Conservation (phyloP, 768 basidiomycete species). For the Trametes elegans region DNA sequence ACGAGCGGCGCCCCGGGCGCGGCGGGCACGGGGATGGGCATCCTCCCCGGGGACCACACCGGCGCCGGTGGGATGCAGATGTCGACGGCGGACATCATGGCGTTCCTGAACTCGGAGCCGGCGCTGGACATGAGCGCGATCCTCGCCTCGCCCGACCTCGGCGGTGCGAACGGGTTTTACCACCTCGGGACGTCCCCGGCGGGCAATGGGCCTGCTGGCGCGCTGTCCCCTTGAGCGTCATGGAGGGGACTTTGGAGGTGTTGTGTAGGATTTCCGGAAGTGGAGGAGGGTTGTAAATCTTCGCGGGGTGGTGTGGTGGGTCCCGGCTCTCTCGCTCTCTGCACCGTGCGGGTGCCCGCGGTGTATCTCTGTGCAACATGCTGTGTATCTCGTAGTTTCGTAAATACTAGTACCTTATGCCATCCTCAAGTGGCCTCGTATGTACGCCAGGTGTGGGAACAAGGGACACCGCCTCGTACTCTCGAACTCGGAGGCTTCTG, state of each 20-base stretch:
- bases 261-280: background rate
- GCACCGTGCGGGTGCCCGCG: background rate
- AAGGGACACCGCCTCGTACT: too few species aligned
- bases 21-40: conserved; percentile 32
- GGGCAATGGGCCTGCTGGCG: background rate
- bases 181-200: conserved; percentile 9
- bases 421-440: background rate
- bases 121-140: conserved; percentile 17
- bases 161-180: conserved; percentile 13
- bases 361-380: conserved; percentile 8
- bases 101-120: conserved; percentile 46
- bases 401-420: background rate
- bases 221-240: conserved; percentile 7
- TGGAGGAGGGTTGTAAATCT: background rate
- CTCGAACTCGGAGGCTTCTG: too few species aligned
- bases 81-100: conserved; percentile 59
- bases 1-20: conserved; percentile 21
- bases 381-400: conserved; percentile 10
- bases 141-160: conserved; percentile 16
- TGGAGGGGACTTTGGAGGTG: background rate
- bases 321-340: too few species aligned
- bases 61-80: conserved; percentile 41
- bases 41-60: conserved; percentile 38
- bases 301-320: background rate
- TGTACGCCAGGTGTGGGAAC: background rate